Conservation (phyloP, 148 eudicot species). For the Fagopyrum esculentum region DNA sequence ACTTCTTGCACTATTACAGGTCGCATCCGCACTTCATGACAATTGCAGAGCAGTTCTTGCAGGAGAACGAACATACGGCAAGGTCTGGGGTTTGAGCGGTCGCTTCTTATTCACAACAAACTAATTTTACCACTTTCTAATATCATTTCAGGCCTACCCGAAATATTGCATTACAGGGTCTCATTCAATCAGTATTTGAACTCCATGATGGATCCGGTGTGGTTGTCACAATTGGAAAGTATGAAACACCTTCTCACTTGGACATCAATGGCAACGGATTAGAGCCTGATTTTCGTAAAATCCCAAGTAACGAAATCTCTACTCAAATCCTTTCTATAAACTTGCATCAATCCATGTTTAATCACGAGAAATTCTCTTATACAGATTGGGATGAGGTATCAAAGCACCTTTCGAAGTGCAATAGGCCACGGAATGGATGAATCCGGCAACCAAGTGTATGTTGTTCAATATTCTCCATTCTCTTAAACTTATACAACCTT, state of each 20-base stretch:
- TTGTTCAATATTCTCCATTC: background rate
- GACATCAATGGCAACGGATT: conserved; percentile 93
- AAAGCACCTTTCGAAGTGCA: conserved; percentile 57
- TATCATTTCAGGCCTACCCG: background rate
- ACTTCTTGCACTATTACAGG: conserved; percentile 40
- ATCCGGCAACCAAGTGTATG: background rate
- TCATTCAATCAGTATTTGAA: conserved; percentile 95
- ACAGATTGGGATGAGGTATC: conserved; percentile 75
- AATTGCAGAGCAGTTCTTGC: conserved; percentile 93
- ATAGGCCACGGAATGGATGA: conserved; percentile 38
- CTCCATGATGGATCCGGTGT: conserved; percentile 94
- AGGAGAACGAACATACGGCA: conserved; percentile 87
- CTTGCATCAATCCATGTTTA: conserved; percentile 8
- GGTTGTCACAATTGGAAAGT: conserved; percentile 86
- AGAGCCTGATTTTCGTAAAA: conserved; percentile 65
- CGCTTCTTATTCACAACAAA: background rate
- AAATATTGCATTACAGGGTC: conserved; percentile 41
- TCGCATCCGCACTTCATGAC: conserved; percentile 95
- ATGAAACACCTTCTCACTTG: conserved; percentile 70
- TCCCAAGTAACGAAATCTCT: conserved; percentile 47
- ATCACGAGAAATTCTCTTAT: background rate
- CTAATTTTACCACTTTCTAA: background rate
- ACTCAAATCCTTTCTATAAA: conserved; percentile 7
- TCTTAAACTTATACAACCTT: background rate
- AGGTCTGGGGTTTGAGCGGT: conserved; percentile 40